Base-by-base conservation (phyloP, 2,329 filamentous ascomycete genomes). In the Cordyceps militaris region DNA sequence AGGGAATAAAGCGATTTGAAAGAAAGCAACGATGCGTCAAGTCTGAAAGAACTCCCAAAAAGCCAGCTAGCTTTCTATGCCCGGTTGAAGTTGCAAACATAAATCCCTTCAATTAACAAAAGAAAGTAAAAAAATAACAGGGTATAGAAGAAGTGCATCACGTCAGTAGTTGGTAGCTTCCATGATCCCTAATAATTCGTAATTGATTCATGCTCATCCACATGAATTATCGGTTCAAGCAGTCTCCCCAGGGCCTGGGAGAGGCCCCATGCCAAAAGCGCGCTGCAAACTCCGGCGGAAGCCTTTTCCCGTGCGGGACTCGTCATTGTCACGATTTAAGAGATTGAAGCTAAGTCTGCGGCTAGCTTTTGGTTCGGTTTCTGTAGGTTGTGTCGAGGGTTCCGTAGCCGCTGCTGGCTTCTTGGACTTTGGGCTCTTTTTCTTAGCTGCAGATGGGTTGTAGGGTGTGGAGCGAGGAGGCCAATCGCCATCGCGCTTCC, bases 401-500 rank as follows among this genome's bases (percentile, higher is more conserved):
- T 61, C 52, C 1, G 63, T 57, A 30, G 64, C 50, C 16, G 63
- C 34, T 19, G 47, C 42, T 2, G 61, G 64, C 66, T 69, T 68
- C 62, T 72, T 77, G 0, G 48, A 76, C 63, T 72, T 76, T 3
- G 42, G 19, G 68, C 71, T 77, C 63, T 73, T 76, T 40, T 72
- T 71, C 11, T 71, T 66, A 3, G 70, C 71, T 4, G 73, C 66
- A 11, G 63, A 36, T 63, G 70, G 60, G 66, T 71, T 56, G 63
- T 73, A 57, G 74, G 61, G 78, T 69, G 66, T 81, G 76, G 47
- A 76, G 64, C 48, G 79, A 66, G 19, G 90, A 4, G 93, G 92
- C 93, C 93, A 97, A 71, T 96, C 90, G 16, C 91, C 92, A 65
- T 94, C 90, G 42, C 89, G 81, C 71, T 95, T 96, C 93, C 93